Conservation (phyloP, 163 green algal genomes). For the Chlorella variabilis region DNA sequence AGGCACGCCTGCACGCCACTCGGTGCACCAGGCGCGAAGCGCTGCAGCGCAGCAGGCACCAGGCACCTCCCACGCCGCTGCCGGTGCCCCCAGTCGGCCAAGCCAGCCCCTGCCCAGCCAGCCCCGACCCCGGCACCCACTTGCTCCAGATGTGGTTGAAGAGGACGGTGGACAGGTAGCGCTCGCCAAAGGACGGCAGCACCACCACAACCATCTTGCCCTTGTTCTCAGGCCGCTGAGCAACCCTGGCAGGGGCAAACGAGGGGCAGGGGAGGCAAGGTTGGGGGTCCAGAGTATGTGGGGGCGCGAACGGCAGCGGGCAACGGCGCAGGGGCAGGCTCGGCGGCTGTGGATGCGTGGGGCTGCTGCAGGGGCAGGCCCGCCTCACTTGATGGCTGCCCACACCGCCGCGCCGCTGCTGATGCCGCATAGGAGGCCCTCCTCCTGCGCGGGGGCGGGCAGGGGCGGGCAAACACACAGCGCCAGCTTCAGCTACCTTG, state of each 20-base stretch:
- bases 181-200: constrained; percentile 84
- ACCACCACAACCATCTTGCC: constrained; percentile 86
- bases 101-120: too few relatives aligned
- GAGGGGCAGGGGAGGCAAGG: background rate
- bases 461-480: background rate
- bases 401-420: constrained; percentile 82
- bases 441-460: constrained; percentile 68
- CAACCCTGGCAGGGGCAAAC: constrained; percentile 51
- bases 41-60: too few relatives aligned
- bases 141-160: constrained; percentile 80
- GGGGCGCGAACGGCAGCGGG: background rate
- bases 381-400: constrained; percentile 64
- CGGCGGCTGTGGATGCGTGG: background rate
- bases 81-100: too few relatives aligned
- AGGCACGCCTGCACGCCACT: too few relatives aligned
- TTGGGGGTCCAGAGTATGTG: background rate
- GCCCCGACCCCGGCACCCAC: too few relatives aligned
- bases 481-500: background rate
- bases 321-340: too few relatives aligned
- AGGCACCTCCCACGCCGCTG: too few relatives aligned
- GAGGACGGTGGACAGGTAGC: constrained; percentile 87
- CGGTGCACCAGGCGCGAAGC: too few relatives aligned
- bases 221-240: constrained; percentile 75
- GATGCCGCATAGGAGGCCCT: constrained; percentile 89
- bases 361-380: too few relatives aligned